Base-by-base conservation (phyloP, 768 basidiomycete genomes). In the Roridomyces roridus region DNA sequence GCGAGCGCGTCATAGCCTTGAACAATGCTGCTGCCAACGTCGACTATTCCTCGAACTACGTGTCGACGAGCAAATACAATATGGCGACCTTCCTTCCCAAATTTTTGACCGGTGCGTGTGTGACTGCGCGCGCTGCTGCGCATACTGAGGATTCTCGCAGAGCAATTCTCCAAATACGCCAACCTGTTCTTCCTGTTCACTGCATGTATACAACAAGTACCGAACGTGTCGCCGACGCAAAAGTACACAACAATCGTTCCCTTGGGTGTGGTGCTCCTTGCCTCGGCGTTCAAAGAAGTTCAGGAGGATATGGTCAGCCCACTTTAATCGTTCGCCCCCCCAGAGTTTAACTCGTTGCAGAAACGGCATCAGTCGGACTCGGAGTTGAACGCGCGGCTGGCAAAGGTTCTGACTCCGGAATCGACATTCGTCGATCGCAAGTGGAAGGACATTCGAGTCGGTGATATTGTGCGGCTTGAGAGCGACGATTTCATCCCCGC, bases 181-280 rank as follows among this genome's bases (percentile, higher is more conserved):
- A 98, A 99, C 70, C 48, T 98, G 58, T 99, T 99, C 81, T 99
- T 99, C 82, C 80, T 99, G 55, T 98, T 99, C 79, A 98, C 96
- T 26, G 94, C 94, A 18, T 88, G 83, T 74, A 98, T 98, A 45
- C 96, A 98, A 68, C 97, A 99, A 77, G 95, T 99, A 63, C 97
- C 97, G 15, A 92, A 87, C 65, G 96, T 99, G 7, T 99, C 97
- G 1, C 97, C 97, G 15, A 98, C 96, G 3, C 95, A 97, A 67
- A 80, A 76, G 55, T 99, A 92, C 71, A 99, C 97, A 2, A 99
- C 97, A 8, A 96, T 99, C 70, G 91, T 78, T 0, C 97, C 97
- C 15, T 85, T 99, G 40, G 86, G 82, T 4, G 81, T 92, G 29
- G 97, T 98, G 9, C 78, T 98, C 17, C 80, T 97, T 55, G 97